Evolutionary conservation across 257 asterid genomes (phyloP).

Genomic region (Solanum phureja): DNA sequence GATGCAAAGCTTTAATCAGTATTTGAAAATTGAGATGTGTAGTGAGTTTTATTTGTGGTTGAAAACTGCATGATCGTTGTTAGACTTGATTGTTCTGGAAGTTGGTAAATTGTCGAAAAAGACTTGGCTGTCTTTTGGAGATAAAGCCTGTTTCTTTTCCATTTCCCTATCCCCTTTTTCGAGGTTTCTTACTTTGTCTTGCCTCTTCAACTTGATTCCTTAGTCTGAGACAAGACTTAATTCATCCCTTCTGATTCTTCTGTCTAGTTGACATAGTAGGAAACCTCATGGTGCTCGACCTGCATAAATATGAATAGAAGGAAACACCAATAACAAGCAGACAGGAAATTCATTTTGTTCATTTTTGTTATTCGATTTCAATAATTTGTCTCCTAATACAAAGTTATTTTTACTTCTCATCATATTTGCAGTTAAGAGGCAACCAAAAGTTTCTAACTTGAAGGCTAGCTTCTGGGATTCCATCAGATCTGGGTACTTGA

Average conservation of each 20-base stretch:
- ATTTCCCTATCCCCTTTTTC: background rate
- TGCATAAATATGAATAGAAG: background rate
- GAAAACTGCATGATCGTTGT: background rate
- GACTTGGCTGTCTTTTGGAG: background rate
- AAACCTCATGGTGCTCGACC: background rate
- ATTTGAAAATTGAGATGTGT: background rate
- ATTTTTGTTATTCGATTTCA: background rate
- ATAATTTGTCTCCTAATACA: background rate
- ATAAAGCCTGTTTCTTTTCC: background rate
- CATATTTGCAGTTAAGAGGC: slow-evolving; percentile 49
- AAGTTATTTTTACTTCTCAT: background rate
- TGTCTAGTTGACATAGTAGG: background rate
- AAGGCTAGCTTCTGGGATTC: slow-evolving; percentile 90
- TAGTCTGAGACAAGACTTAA: background rate
- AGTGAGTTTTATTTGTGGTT: background rate
- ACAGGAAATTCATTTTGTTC: background rate
- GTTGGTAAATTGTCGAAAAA: background rate
- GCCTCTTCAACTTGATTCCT: background rate
- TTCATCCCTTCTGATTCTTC: background rate
- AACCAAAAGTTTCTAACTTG: slow-evolving; percentile 33
- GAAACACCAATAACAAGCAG: background rate
- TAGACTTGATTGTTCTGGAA: background rate
- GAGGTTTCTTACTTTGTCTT: background rate
- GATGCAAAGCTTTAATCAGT: background rate
- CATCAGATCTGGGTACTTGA: slow-evolving; percentile 78